phyloP scores from a whole-genome alignment of 768 basidiomycete species.

The Paxillus rubicundulus region DNA sequence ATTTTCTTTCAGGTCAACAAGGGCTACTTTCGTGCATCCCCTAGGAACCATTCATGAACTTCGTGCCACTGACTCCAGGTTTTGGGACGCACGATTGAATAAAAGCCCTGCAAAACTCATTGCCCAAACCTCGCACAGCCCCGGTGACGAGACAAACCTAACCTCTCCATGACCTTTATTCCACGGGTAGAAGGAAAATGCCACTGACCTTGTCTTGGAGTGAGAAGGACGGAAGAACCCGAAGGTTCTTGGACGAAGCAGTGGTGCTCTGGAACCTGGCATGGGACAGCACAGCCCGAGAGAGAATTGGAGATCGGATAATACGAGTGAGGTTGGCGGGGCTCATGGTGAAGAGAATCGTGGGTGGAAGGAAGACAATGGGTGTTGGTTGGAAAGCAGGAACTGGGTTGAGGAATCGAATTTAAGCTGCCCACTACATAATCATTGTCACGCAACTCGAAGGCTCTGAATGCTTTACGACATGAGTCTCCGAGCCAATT shows the following conservation, averaged over 20 bases:
- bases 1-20: slow-evolving; percentile 75
- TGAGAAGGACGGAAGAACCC: slow-evolving; percentile 72
- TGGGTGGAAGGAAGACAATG: slow-evolving; percentile 1
- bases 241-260: slow-evolving; percentile 30
- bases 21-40: slow-evolving; percentile 75
- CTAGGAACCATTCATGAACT: slow-evolving; percentile 36
- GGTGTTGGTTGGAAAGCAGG: slow-evolving; percentile 11
- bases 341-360: slow-evolving; percentile 26
- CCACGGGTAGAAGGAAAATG: not conserved
- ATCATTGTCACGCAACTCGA: slow-evolving; percentile 1
- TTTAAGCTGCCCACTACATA: slow-evolving; percentile 16
- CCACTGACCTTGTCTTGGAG: slow-evolving; percentile 67
- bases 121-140: slow-evolving; percentile 86
- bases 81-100: slow-evolving; percentile 59
- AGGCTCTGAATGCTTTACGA: slow-evolving; percentile 9
- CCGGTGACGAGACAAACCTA: slow-evolving; percentile 93
- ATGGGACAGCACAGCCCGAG: slow-evolving; percentile 7
- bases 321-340: slow-evolving; percentile 26
- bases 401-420: slow-evolving; percentile 14
- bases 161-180: not conserved
- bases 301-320: slow-evolving; percentile 13
- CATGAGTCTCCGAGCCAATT: not conserved
- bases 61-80: not conserved
- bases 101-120: slow-evolving; percentile 89
- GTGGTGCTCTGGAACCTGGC: slow-evolving; percentile 29